phyloP scores from a whole-genome alignment of 208 protist species.

The Trypanosoma caninum region DNA sequence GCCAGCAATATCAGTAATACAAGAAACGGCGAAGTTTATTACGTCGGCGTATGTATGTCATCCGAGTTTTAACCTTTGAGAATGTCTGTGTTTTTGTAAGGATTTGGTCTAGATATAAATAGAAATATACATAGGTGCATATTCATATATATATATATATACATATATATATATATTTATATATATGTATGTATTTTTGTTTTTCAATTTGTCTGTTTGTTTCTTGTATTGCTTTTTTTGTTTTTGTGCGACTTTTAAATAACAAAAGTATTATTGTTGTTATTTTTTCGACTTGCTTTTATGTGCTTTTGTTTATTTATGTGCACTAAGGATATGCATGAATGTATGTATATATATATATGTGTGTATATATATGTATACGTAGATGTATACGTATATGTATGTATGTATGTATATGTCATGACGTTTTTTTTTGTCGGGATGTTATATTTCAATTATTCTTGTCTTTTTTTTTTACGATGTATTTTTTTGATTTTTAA shows the following conservation, averaged over 20 bases:
- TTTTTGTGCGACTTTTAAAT: too few relatives aligned
- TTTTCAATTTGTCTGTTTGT: not conserved
- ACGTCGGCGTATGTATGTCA: conserved; percentile 15
- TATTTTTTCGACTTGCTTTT: too few relatives aligned
- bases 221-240: not conserved
- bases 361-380: conserved; percentile 18
- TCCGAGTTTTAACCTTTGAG: not conserved
- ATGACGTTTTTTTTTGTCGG: not conserved
- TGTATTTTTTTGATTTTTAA: conserved; percentile 20
- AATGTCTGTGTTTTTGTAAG: not conserved
- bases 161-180: not conserved
- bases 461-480: too few relatives aligned
- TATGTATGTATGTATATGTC: conserved; percentile 13
- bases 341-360: conserved; percentile 17
- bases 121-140: not conserved
- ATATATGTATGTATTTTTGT: not conserved
- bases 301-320: not conserved
- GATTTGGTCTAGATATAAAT: not conserved
- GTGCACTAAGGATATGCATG: not conserved
- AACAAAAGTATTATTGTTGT: too few relatives aligned
- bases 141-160: not conserved
- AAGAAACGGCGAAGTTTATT: conserved; percentile 19
- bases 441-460: conserved; percentile 9
- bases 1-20: conserved; percentile 3
- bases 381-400: conserved; percentile 14